Percentiles rank a stretch among this genome's conserved stretches.
Conservation (phyloP, 495 filamentous ascomycete genomes). For the Hyaloscypha hepaticicola region DNA sequence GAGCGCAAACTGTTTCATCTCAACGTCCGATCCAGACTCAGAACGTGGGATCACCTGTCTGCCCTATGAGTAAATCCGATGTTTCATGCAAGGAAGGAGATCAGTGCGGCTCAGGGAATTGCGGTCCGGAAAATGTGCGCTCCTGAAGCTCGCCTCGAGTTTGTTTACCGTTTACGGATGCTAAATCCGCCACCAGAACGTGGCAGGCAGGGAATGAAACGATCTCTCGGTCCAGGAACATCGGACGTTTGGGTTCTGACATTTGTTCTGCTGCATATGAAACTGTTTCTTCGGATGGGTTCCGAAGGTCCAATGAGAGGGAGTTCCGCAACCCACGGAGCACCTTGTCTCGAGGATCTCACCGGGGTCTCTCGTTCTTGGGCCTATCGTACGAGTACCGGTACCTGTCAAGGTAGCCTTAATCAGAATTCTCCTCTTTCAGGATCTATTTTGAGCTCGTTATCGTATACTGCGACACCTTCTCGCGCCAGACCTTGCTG, state of each 20-base stretch:
- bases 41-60: not conserved
- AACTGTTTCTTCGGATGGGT: slow-evolving; percentile 18
- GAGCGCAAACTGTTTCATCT: slow-evolving; percentile 16
- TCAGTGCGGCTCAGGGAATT: slow-evolving; percentile 1
- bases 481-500: not conserved
- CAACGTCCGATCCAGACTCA: slow-evolving; percentile 9
- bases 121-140: not conserved
- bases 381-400: not conserved
- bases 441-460: not conserved
- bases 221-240: not conserved
- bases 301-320: not conserved
- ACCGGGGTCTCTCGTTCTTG: not conserved
- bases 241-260: slow-evolving; percentile 8
- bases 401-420: not conserved
- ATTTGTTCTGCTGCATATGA: slow-evolving; percentile 11
- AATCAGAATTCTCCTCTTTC: not conserved
- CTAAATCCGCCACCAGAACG: slow-evolving; percentile 3
- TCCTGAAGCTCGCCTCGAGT: not conserved
- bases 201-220: slow-evolving; percentile 1
- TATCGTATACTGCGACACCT: not conserved
- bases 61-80: slow-evolving; percentile 8
- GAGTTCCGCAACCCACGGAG: not conserved
- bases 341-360: not conserved
- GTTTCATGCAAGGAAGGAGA: slow-evolving; percentile 9
- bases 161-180: not conserved